Percentiles rank a stretch among this genome's conserved stretches.
phyloP scores from a whole-genome alignment of 768 basidiomycete genomes.

The Cubamyces lactineus region DNA sequence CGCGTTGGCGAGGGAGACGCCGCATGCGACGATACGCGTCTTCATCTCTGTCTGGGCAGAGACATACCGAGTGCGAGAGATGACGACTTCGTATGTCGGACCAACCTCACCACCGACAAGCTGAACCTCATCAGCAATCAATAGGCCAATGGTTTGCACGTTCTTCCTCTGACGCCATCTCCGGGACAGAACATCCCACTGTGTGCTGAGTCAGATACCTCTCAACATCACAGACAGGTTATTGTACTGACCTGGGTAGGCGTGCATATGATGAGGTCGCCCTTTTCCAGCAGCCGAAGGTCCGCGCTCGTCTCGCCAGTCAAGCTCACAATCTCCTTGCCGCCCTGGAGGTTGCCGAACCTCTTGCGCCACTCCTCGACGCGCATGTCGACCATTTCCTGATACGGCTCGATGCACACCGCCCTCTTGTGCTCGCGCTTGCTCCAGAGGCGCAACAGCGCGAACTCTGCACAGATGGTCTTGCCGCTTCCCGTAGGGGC shows the following conservation, averaged over 20 bases:
- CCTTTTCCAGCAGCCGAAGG: slow-evolving; percentile 84
- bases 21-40: slow-evolving; percentile 93
- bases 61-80: slow-evolving; percentile 96
- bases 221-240: neutral
- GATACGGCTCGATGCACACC: slow-evolving; percentile 95
- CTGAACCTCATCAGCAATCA: slow-evolving; percentile 96
- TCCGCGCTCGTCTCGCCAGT: slow-evolving; percentile 96
- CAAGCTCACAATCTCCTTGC: slow-evolving; percentile 91
- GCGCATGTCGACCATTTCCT: slow-evolving; percentile 94
- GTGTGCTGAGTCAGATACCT: neutral
- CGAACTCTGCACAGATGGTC: slow-evolving; percentile 97
- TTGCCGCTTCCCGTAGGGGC: slow-evolving; percentile 98
- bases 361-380: slow-evolving; percentile 89
- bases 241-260: slow-evolving; percentile 71
- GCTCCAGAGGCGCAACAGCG: slow-evolving; percentile 92
- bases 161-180: slow-evolving; percentile 98
- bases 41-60: slow-evolving; percentile 91
- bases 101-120: slow-evolving; percentile 94
- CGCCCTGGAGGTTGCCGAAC: slow-evolving; percentile 81
- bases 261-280: slow-evolving; percentile 93
- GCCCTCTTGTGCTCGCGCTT: slow-evolving; percentile 80
- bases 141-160: slow-evolving; percentile 87
- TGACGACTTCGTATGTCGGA: slow-evolving; percentile 94
- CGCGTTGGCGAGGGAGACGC: slow-evolving; percentile 94
- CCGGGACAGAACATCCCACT: slow-evolving; percentile 96